Percentiles rank a stretch among this genome's conserved stretches.
phyloP scores from a whole-genome alignment of 306 rosid genomes.

The Malus orientalis region DNA sequence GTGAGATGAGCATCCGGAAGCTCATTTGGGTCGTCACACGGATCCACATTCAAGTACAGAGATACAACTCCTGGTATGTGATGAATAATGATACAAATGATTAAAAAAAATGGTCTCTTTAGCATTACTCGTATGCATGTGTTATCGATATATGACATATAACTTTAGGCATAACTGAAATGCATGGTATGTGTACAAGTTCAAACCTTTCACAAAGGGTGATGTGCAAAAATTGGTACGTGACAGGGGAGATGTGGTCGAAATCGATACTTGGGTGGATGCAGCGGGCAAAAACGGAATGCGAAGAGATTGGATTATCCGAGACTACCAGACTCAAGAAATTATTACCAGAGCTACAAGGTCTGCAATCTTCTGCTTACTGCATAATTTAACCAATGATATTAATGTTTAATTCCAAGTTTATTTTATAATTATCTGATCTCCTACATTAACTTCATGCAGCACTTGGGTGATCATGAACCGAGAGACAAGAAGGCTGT shows the following conservation, averaged over 20 bases:
- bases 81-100: not conserved
- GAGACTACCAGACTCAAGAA: conserved; percentile 62
- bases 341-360: conserved; percentile 83
- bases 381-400: not conserved
- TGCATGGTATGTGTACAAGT: not conserved
- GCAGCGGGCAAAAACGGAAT: conserved; percentile 89
- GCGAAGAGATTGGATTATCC: conserved; percentile 91
- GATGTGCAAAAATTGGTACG: not conserved
- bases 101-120: not conserved
- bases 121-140: not conserved
- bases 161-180: not conserved
- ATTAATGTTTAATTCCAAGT: not conserved
- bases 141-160: not conserved
- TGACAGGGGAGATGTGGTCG: conserved; percentile 87
- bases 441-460: conserved; percentile 9
- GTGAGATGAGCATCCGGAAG: conserved; percentile 77
- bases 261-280: conserved; percentile 92
- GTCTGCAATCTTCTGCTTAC: conserved; percentile 8
- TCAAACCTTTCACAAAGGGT: not conserved
- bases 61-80: conserved; percentile 72
- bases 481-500: conserved; percentile 76
- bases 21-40: conserved; percentile 95
- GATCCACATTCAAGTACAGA: conserved; percentile 76
- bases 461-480: conserved; percentile 97
- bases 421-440: no score